Conservation (phyloP, 2,329 filamentous ascomycete genomes). For the Penicillium sp. region DNA sequence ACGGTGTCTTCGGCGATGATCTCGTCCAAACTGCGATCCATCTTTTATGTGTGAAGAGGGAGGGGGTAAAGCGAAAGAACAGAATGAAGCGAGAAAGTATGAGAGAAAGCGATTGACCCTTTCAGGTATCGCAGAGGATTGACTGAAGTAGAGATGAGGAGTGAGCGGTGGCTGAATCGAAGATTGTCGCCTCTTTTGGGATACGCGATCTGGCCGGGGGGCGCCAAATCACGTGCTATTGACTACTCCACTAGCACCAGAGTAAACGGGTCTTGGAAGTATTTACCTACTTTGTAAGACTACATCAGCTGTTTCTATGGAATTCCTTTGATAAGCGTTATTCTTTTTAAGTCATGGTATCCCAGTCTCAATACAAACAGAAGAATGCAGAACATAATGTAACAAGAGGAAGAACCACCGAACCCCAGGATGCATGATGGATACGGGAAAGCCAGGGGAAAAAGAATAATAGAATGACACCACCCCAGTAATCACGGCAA, state of each 20-base stretch:
- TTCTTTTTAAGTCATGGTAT: constrained; percentile 18
- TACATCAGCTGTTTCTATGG: background rate
- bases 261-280: background rate
- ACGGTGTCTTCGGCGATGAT: constrained; percentile 62
- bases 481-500: constrained; percentile 20
- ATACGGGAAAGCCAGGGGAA: constrained; percentile 17
- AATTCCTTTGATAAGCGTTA: background rate
- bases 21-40: constrained; percentile 65
- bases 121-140: background rate
- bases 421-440: constrained; percentile 30
- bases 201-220: background rate
- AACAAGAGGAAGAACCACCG: constrained; percentile 16
- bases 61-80: background rate
- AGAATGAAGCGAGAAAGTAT: background rate
- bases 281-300: background rate
- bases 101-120: background rate
- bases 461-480: constrained; percentile 10
- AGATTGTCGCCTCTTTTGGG: background rate
- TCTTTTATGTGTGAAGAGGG: constrained; percentile 31
- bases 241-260: too few species aligned
- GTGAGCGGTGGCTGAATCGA: background rate
- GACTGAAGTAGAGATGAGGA: background rate
- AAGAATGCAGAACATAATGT: constrained; percentile 16
- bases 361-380: constrained; percentile 21
- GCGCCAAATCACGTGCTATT: background rate